phyloP scores from a whole-genome alignment of 1,139 yeast genomes.

The Meyerozyma guilliermondii region DNA sequence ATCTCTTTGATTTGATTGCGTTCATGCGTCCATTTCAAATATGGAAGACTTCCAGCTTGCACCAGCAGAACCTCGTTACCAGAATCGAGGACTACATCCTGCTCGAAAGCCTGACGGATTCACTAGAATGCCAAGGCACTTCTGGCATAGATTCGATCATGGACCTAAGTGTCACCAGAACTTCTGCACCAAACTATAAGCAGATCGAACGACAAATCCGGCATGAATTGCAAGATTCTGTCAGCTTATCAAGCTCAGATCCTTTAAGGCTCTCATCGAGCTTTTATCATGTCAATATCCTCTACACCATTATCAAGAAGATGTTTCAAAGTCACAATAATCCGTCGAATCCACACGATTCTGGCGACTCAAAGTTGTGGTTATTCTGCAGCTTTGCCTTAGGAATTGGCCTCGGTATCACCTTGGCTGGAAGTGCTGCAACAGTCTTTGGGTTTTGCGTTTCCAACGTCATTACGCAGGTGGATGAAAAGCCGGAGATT shows the following conservation, averaged over 20 bases:
- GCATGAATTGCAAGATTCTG: slow-evolving; percentile 24
- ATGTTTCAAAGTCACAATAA: slow-evolving; percentile 7
- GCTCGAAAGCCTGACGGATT: slow-evolving; percentile 15
- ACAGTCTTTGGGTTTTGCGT: slow-evolving; percentile 12
- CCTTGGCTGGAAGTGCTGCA: slow-evolving; percentile 20
- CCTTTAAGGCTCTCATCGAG: slow-evolving; percentile 29
- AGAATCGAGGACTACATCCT: slow-evolving; percentile 25
- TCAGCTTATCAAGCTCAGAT: slow-evolving; percentile 20
- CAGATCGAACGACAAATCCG: slow-evolving; percentile 27
- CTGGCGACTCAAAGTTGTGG: slow-evolving; percentile 15
- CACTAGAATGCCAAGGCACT: slow-evolving; percentile 7
- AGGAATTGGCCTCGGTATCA: slow-evolving; percentile 34
- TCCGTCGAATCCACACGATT: slow-evolving; percentile 2
- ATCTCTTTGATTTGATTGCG: slow-evolving; percentile 34
- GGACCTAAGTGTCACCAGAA: neutral
- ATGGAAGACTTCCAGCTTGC: slow-evolving; percentile 37
- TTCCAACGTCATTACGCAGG: slow-evolving; percentile 4
- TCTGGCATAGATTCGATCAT: slow-evolving; percentile 1
- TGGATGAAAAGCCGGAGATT: neutral
- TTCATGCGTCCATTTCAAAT: slow-evolving; percentile 32
- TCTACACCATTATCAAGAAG: slow-evolving; percentile 14
- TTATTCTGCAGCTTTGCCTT: slow-evolving; percentile 27
- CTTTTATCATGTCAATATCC: slow-evolving; percentile 16
- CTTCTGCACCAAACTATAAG: slow-evolving; percentile 22
- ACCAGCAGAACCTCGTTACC: slow-evolving; percentile 18